A percentile compares a stretch with the other conserved stretches of the same genome.
Conservation (phyloP, 164 flowering plant genomes). For the Kalanchoe fedtschenkoi region DNA sequence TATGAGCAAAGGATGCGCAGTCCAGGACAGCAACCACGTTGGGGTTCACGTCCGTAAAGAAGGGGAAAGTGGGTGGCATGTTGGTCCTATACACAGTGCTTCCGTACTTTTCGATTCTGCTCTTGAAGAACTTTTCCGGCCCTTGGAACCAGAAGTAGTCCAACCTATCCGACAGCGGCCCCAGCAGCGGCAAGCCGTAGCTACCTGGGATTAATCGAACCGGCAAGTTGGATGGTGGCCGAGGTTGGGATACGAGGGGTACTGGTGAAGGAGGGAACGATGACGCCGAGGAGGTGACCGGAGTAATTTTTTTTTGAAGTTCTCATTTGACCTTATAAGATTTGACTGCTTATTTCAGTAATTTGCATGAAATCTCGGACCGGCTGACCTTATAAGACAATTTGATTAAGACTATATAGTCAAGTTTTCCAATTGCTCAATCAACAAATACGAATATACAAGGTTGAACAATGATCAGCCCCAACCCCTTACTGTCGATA, state of each 20-base stretch:
- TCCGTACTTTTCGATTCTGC: constrained; percentile 47
- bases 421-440: too few relatives aligned
- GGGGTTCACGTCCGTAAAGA: constrained; percentile 50
- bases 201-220: constrained; percentile 62
- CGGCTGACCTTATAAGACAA: too few relatives aligned
- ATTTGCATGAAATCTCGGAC: too few relatives aligned
- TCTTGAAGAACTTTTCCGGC: constrained; percentile 53
- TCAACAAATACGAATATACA: too few relatives aligned
- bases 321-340: too few relatives aligned
- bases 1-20: constrained; percentile 50
- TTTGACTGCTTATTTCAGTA: too few relatives aligned
- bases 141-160: constrained; percentile 91
- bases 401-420: too few relatives aligned
- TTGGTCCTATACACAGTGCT: constrained; percentile 83
- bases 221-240: constrained; percentile 23
- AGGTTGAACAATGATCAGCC: too few relatives aligned
- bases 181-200: constrained; percentile 66
- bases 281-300: not conserved
- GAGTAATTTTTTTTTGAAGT: too few relatives aligned
- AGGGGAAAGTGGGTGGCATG: constrained; percentile 71
- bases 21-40: constrained; percentile 71
- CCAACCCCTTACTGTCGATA: too few relatives aligned
- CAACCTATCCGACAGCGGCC: constrained; percentile 61
- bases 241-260: constrained; percentile 15
- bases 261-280: not conserved